phyloP scores from a whole-genome alignment of 371 early-diverging fungal genomes.

The Nematocida ausubeli region DNA sequence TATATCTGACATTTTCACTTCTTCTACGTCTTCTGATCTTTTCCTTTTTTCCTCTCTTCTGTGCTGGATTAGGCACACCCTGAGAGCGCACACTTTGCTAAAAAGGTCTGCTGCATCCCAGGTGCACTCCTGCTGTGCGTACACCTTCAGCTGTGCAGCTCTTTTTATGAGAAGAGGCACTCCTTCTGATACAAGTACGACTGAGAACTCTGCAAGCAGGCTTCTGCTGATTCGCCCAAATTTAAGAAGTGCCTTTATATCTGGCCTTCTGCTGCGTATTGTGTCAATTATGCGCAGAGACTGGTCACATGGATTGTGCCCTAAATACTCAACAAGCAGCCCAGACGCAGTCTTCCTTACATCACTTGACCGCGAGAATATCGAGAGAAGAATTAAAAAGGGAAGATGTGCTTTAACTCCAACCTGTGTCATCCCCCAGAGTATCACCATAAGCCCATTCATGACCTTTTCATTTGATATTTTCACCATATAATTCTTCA shows the following conservation, averaged over 20 bases:
- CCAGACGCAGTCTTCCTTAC: slow-evolving; percentile 19
- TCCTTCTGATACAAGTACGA: slow-evolving; percentile 30
- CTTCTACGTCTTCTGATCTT: too few relatives aligned
- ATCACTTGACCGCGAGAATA: not conserved
- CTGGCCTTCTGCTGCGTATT: not conserved
- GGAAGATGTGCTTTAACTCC: slow-evolving; percentile 2
- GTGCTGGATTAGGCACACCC: not conserved
- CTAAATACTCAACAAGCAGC: slow-evolving; percentile 33
- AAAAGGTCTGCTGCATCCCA: slow-evolving; percentile 1
- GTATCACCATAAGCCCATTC: slow-evolving; percentile 25
- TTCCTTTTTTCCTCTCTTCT: not conserved
- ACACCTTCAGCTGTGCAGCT: slow-evolving; percentile 10
- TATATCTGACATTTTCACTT: too few relatives aligned
- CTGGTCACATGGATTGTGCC: not conserved
- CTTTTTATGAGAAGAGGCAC: slow-evolving; percentile 11
- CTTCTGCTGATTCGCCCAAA: not conserved
- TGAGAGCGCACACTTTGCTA: slow-evolving; percentile 18
- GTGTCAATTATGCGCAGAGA: slow-evolving; percentile 15
- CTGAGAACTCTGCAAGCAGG: not conserved
- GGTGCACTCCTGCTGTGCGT: not conserved
- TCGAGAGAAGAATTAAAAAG: slow-evolving; percentile 6
- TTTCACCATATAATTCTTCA: slow-evolving; percentile 13
- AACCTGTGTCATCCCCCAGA: slow-evolving; percentile 26
- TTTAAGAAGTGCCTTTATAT: not conserved
- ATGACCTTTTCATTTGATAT: slow-evolving; percentile 21